These are phyloP conservation scores for Fusarium paranaense DNA, from an alignment of 2,329 filamentous ascomycete genomes.

Conservation along the genomic window DNA sequence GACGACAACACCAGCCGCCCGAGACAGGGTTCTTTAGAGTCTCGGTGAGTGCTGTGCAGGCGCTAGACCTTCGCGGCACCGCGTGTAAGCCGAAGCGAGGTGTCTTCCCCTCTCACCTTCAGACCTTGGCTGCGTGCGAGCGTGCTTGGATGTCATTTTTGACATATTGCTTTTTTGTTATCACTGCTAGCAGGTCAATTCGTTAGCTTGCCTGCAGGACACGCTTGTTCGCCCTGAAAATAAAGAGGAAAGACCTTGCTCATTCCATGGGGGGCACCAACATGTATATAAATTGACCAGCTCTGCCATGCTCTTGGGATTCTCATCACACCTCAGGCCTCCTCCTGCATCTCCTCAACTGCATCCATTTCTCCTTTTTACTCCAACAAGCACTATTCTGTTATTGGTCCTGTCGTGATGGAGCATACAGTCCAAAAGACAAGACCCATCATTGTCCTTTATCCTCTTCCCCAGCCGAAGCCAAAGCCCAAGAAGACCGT, in stretches of 20 bases:
- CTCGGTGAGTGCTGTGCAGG: not conserved
- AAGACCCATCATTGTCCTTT: not conserved
- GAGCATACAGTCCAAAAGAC: not conserved
- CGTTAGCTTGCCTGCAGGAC: not conserved
- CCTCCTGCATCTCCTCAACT: not conserved
- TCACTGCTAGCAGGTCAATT: not conserved
- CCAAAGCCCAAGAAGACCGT: not conserved
- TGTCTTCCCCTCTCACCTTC: not conserved
- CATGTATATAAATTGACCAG: not conserved
- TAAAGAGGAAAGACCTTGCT: not conserved
- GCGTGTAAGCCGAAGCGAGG: not conserved
- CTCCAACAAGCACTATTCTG: not conserved
- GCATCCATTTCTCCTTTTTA: not conserved
- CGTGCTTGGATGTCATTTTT: not conserved
- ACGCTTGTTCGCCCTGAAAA: conserved; percentile 8
- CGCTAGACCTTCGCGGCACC: not conserved
- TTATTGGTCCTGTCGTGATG: not conserved
- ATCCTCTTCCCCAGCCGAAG: not conserved
- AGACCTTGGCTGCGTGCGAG: not conserved
- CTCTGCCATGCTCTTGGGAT: not conserved
- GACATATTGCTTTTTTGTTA: not conserved
- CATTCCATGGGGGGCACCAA: not conserved
- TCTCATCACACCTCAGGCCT: not conserved
- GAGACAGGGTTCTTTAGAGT: not conserved
- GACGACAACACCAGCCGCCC: not conserved